These are phyloP conservation scores for Linderniella brevidens DNA, from an alignment of 257 asterid genomes.

Conservation along the genomic window DNA sequence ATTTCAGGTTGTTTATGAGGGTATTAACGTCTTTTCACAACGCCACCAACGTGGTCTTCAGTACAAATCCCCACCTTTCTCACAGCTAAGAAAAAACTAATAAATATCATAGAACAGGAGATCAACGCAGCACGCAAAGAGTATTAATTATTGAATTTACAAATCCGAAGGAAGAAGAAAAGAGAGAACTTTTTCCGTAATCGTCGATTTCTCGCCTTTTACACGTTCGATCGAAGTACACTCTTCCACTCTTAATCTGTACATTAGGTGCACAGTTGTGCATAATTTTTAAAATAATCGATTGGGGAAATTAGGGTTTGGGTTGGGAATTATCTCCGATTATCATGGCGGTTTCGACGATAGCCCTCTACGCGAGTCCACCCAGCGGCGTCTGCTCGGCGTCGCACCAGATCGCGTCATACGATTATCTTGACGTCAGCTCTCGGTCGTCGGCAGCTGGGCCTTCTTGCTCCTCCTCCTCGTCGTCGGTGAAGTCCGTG, in stretches of 20 bases:
- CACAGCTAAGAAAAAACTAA: background rate
- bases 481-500: slow-evolving; percentile 28
- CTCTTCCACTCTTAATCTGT: too few relatives aligned
- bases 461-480: slow-evolving; percentile 29
- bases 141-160: too few relatives aligned
- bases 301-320: slow-evolving; percentile 1
- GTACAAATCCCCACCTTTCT: background rate
- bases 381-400: slow-evolving; percentile 66
- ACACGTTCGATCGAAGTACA: too few relatives aligned
- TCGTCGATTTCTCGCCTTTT: too few relatives aligned
- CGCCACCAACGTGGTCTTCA: slow-evolving; percentile 10
- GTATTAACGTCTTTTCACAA: slow-evolving; percentile 20
- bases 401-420: slow-evolving; percentile 63
- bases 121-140: background rate
- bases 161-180: too few relatives aligned
- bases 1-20: slow-evolving; percentile 15
- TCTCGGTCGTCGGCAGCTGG: slow-evolving; percentile 29
- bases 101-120: slow-evolving; percentile 3
- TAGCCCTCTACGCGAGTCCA: slow-evolving; percentile 72
- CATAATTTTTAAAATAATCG: background rate
- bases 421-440: slow-evolving; percentile 50
- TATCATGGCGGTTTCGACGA: slow-evolving; percentile 71
- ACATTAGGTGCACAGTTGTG: background rate
- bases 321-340: background rate
- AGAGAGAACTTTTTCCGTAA: too few relatives aligned